A percentile compares a stretch with the other conserved stretches of the same genome.
Conservation (phyloP, 2,329 filamentous ascomycete species). For the Trichoderma harzianum region DNA sequence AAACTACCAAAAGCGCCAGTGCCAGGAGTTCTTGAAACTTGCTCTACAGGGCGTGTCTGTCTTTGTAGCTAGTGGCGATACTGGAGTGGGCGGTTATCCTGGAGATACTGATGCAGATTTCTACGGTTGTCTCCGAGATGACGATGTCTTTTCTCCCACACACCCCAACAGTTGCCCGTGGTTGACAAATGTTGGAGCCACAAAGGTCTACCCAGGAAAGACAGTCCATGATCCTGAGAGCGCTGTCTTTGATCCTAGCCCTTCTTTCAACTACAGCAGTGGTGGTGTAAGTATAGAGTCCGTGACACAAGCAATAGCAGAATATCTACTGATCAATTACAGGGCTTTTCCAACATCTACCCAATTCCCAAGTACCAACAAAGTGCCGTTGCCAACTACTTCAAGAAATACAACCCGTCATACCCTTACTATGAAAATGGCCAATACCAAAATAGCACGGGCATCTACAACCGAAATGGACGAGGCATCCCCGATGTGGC, state of each 20-base stretch:
- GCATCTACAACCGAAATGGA: constrained; percentile 38
- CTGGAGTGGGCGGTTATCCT: constrained; percentile 29
- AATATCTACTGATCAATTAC: not conserved
- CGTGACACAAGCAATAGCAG: no score
- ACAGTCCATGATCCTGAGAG: constrained; percentile 44
- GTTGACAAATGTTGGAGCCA: constrained; percentile 49
- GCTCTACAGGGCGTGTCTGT: constrained; percentile 41
- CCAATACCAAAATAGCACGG: constrained; percentile 36
- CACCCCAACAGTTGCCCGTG: constrained; percentile 40
- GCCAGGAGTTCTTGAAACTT: constrained; percentile 45
- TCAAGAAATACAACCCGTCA: constrained; percentile 35
- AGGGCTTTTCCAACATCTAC: constrained; percentile 47
- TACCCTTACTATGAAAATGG: constrained; percentile 35
- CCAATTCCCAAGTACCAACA: constrained; percentile 45
- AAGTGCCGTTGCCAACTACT: constrained; percentile 35
- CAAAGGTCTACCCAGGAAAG: constrained; percentile 41
- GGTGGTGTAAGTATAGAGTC: constrained; percentile 6
- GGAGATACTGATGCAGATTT: constrained; percentile 20
- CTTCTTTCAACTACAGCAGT: constrained; percentile 4
- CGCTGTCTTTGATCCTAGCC: constrained; percentile 33
- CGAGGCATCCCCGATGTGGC: constrained; percentile 38
- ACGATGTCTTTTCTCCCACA: constrained; percentile 32
- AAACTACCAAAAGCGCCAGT: constrained; percentile 44
- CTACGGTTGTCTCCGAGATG: constrained; percentile 20
- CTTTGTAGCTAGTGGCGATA: constrained; percentile 40